These are phyloP conservation scores for Lyophyllum atratum DNA, from an alignment of 768 basidiomycete genomes.

Conservation along the genomic window DNA sequence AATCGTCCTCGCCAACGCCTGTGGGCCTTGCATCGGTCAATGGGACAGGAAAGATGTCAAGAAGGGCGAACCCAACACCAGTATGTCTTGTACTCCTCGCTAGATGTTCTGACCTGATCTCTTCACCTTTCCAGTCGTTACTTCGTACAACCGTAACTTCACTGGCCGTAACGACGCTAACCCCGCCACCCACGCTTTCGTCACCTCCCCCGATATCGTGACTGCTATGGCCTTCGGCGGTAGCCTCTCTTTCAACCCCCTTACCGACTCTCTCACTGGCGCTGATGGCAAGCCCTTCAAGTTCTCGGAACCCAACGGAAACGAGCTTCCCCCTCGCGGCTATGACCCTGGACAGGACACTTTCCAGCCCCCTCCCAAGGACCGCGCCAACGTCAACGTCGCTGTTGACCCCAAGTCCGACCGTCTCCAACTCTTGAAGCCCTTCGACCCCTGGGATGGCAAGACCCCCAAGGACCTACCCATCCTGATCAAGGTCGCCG, in stretches of 20 bases:
- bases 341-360: constrained; percentile 98
- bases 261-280: constrained; percentile 86
- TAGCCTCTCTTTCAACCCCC: constrained; percentile 92
- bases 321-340: constrained; percentile 92
- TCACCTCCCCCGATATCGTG: constrained; percentile 92
- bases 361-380: constrained; percentile 90
- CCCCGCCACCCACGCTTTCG: constrained; percentile 97
- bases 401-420: constrained; percentile 83
- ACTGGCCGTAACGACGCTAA: constrained; percentile 99
- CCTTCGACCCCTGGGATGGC: constrained; percentile 93
- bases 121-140: constrained; percentile 67
- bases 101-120: constrained; percentile 7
- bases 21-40: constrained; percentile 99
- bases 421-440: constrained; percentile 87
- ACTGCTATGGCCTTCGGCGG: constrained; percentile 97
- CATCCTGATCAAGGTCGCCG: constrained; percentile 95
- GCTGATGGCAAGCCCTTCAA: constrained; percentile 96
- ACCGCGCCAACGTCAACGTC: constrained; percentile 83
- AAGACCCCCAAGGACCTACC: constrained; percentile 89
- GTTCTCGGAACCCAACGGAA: constrained; percentile 89
- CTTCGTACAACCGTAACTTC: constrained; percentile 99
- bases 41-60: constrained; percentile 97
- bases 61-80: constrained; percentile 97
- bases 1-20: constrained; percentile 95
- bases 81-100: constrained; percentile 43